These are phyloP conservation scores for Aspergillus sparsus DNA, from an alignment of 495 filamentous ascomycete genomes.

Conservation along the genomic window DNA sequence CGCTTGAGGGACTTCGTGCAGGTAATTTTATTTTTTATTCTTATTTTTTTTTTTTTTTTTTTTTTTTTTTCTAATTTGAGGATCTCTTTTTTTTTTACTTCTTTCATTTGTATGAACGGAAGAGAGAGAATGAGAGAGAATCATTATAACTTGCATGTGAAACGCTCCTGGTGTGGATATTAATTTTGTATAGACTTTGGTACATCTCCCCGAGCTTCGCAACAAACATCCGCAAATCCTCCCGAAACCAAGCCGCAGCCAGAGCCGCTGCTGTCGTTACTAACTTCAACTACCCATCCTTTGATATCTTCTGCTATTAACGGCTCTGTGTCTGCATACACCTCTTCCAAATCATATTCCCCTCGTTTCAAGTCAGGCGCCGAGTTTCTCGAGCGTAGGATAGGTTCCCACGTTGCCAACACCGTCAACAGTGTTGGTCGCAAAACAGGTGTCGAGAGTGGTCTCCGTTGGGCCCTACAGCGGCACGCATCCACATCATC, in stretches of 20 bases:
- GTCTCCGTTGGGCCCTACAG: conserved; percentile 74
- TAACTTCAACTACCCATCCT: conserved; percentile 73
- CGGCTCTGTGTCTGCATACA: conserved; percentile 78
- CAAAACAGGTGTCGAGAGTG: conserved; percentile 79
- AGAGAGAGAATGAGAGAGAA: background rate
- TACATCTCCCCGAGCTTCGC: conserved; percentile 35
- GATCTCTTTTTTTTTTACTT: background rate
- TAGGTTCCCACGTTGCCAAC: conserved; percentile 76
- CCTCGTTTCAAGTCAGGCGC: conserved; percentile 80
- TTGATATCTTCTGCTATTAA: conserved; percentile 78
- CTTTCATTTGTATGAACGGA: background rate
- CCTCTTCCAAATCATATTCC: conserved; percentile 80
- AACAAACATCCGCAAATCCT: conserved; percentile 27
- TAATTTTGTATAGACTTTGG: conserved; percentile 31
- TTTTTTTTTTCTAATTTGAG: background rate
- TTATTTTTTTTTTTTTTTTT: background rate
- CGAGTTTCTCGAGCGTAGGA: conserved; percentile 81
- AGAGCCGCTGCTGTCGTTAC: conserved; percentile 76
- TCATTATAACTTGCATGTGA: background rate
- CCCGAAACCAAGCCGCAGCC: conserved; percentile 39
- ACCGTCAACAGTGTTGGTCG: conserved; percentile 79
- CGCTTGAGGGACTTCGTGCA: conserved; percentile 77
- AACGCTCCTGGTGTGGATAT: background rate
- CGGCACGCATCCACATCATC: conserved; percentile 38
- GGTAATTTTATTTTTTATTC: conserved; percentile 48